These are phyloP conservation scores for Artemisia argyi DNA, from an alignment of 129 eudicot genomes.

Conservation along the genomic window DNA sequence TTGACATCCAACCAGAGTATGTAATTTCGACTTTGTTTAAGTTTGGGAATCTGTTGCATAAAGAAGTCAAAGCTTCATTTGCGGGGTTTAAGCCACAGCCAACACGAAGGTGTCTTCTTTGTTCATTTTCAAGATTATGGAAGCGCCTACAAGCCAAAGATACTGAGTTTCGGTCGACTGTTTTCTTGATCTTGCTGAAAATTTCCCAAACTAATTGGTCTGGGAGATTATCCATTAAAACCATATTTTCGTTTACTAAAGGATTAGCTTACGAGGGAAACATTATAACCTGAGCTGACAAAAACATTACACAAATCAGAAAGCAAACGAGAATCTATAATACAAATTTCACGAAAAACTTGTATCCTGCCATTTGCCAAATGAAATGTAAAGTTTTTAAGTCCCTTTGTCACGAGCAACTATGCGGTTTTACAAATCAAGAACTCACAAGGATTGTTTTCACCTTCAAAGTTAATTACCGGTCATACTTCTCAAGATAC, in stretches of 20 bases:
- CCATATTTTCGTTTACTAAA: constrained; percentile 17
- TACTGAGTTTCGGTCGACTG: constrained; percentile 53
- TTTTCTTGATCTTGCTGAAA: constrained; percentile 43
- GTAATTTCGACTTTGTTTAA: constrained; percentile 64
- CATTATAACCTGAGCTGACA: too few relatives aligned
- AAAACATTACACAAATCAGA: too few relatives aligned
- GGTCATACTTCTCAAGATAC: too few relatives aligned
- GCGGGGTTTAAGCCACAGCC: constrained; percentile 88
- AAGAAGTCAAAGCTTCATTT: constrained; percentile 51
- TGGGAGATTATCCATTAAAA: constrained; percentile 68
- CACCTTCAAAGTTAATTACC: too few relatives aligned
- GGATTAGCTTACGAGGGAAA: too few relatives aligned
- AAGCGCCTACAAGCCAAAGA: constrained; percentile 70
- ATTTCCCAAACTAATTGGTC: constrained; percentile 70
- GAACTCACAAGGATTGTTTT: too few relatives aligned
- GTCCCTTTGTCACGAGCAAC: too few relatives aligned
- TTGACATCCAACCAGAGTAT: constrained; percentile 88
- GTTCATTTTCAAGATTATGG: constrained; percentile 60
- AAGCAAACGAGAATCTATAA: too few relatives aligned
- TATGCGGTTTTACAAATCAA: too few relatives aligned
- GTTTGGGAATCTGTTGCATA: constrained; percentile 67
- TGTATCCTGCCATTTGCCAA: too few relatives aligned
- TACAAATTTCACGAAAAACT: too few relatives aligned
- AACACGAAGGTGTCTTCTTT: constrained; percentile 55
- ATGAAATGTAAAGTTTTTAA: too few relatives aligned